These are phyloP conservation scores for Chrysoporthe cubensis DNA, from an alignment of 2,329 filamentous ascomycete genomes.

Conservation along the genomic window DNA sequence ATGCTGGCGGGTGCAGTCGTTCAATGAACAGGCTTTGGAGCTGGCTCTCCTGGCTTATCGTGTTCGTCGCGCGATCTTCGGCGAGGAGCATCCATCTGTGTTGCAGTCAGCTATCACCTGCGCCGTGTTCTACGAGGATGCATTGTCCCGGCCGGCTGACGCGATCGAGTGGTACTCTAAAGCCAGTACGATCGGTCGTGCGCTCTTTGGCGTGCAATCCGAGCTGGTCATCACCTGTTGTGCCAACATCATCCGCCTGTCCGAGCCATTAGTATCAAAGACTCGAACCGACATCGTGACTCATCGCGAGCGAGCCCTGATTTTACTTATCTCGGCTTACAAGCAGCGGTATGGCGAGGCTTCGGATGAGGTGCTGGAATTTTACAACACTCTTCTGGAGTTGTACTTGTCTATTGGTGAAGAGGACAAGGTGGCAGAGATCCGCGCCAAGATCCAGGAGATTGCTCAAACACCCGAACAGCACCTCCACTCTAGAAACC, in stretches of 20 bases:
- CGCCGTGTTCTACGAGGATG: not conserved
- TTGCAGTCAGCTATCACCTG: slow-evolving; percentile 7
- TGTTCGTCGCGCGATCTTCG: slow-evolving; percentile 7
- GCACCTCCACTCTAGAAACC: not conserved
- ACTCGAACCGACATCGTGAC: slow-evolving; percentile 2
- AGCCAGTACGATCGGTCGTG: slow-evolving; percentile 4
- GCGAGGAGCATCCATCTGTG: not conserved
- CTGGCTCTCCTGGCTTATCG: not conserved
- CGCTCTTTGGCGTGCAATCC: not conserved
- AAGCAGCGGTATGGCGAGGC: slow-evolving; percentile 2
- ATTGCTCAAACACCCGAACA: not conserved
- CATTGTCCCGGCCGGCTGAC: not conserved
- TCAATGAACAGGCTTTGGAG: slow-evolving; percentile 1
- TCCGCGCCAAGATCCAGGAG: slow-evolving; percentile 8
- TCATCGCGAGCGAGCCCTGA: not conserved
- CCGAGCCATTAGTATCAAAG: not conserved
- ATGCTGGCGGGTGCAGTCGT: slow-evolving; percentile 6
- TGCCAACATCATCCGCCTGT: slow-evolving; percentile 1
- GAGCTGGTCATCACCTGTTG: slow-evolving; percentile 11
- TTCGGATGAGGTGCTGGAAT: slow-evolving; percentile 4
- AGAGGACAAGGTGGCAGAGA: slow-evolving; percentile 4
- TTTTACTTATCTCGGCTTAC: not conserved
- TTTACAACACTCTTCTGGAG: slow-evolving; percentile 6
- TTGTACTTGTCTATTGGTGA: slow-evolving; percentile 3
- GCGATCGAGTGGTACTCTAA: slow-evolving; percentile 12